phyloP scores from a whole-genome alignment of 176 grass and related monocot species.

The Melocanna baccifera region DNA sequence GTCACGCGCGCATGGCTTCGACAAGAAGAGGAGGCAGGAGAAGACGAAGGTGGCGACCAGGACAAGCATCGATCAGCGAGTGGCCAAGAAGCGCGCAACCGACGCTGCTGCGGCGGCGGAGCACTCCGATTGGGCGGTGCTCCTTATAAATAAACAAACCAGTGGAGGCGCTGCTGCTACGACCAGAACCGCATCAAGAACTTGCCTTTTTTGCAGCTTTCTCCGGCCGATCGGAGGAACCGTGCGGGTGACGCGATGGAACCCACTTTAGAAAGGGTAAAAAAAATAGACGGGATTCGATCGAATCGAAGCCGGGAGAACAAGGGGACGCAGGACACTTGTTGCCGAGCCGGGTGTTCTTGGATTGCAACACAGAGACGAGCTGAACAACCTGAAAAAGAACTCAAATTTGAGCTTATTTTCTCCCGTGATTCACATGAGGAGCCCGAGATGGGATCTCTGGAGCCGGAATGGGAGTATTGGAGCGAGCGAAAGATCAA shows the following conservation, averaged over 20 bases:
- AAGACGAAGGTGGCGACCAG: slow-evolving; percentile 60
- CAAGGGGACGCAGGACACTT: slow-evolving; percentile 38
- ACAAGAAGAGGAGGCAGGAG: slow-evolving; percentile 54
- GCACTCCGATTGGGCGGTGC: slow-evolving; percentile 34
- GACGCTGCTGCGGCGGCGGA: neutral
- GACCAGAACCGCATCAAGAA: slow-evolving; percentile 40
- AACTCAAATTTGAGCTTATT: slow-evolving; percentile 23
- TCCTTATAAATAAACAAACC: slow-evolving; percentile 39
- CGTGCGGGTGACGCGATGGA: slow-evolving; percentile 64
- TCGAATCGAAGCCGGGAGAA: slow-evolving; percentile 52
- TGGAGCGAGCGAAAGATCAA: slow-evolving; percentile 48
- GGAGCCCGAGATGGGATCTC: slow-evolving; percentile 18
- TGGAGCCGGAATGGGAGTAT: slow-evolving; percentile 30
- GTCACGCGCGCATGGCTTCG: slow-evolving; percentile 70
- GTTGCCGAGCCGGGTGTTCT: slow-evolving; percentile 35
- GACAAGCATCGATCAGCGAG: slow-evolving; percentile 63
- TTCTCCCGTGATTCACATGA: neutral
- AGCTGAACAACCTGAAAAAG: neutral
- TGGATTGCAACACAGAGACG: neutral
- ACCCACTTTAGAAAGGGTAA: slow-evolving; percentile 46
- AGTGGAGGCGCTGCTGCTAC: slow-evolving; percentile 28
- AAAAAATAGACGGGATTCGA: slow-evolving; percentile 56
- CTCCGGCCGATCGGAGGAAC: slow-evolving; percentile 29
- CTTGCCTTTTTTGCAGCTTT: slow-evolving; percentile 16
- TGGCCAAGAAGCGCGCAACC: neutral